Evolutionary conservation across 1,284 basidiomycete species (phyloP).

Genomic region (Waitea zeae): DNA sequence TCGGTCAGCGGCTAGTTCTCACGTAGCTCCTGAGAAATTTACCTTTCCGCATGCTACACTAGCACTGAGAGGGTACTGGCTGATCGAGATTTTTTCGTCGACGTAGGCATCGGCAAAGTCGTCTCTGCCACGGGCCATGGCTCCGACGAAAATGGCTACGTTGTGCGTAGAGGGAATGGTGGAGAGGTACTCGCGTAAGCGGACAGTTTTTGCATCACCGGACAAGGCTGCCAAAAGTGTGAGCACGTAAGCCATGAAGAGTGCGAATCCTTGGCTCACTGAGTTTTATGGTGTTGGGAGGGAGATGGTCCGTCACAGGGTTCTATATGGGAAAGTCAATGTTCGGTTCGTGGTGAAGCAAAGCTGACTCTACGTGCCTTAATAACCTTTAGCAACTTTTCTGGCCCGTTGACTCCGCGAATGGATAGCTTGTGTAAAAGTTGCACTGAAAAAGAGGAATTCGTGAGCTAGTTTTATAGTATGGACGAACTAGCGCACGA

Average conservation of each 20-base stretch:
- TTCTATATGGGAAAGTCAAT: constrained; percentile 37
- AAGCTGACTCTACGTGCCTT: constrained; percentile 32
- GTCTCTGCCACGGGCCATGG: constrained; percentile 91
- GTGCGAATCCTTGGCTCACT: constrained; percentile 31
- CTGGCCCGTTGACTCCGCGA: constrained; percentile 87
- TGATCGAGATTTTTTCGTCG: constrained; percentile 95
- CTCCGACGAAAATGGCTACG: constrained; percentile 92
- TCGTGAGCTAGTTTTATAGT: neutral
- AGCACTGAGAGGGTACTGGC: constrained; percentile 87
- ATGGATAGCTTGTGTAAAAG: constrained; percentile 93
- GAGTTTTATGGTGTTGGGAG: constrained; percentile 90
- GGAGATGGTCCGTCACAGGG: constrained; percentile 90
- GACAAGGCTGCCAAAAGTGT: constrained; percentile 54
- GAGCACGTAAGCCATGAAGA: constrained; percentile 2
- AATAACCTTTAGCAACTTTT: constrained; percentile 95
- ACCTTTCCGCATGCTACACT: constrained; percentile 95
- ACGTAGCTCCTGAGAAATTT: constrained; percentile 10
- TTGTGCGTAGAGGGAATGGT: constrained; percentile 76
- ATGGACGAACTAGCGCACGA: constrained; percentile 16
- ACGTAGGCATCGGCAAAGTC: constrained; percentile 96
- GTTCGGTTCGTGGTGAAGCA: constrained; percentile 1
- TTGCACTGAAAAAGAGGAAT: constrained; percentile 52
- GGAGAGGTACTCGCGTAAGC: constrained; percentile 72
- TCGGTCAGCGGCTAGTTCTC: neutral
- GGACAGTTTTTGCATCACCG: constrained; percentile 76